A percentile compares a stretch with the other conserved stretches of the same genome.
Conservation (phyloP, 2,329 filamentous ascomycete species). For the Ophiostoma sp. region DNA sequence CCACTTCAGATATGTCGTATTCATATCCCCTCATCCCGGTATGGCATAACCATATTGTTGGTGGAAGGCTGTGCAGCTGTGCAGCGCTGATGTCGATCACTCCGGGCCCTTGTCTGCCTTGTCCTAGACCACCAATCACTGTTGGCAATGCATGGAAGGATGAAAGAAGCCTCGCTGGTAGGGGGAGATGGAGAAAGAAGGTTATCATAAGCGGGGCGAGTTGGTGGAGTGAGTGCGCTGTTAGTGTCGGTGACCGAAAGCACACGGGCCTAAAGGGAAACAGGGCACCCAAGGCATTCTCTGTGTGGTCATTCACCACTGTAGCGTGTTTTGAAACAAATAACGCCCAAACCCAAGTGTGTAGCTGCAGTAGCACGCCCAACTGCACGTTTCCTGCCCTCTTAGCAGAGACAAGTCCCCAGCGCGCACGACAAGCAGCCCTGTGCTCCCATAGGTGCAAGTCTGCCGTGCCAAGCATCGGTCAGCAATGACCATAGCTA, state of each 20-base stretch:
- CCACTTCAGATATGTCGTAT: background rate
- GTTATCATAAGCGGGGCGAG: background rate
- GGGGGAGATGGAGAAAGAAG: background rate
- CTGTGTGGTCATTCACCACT: background rate
- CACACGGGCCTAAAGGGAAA: background rate
- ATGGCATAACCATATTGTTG: background rate
- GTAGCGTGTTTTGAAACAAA: too few species aligned
- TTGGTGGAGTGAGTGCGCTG: background rate
- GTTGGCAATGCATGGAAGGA: background rate
- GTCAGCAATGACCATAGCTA: background rate
- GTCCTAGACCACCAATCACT: background rate
- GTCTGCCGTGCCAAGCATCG: background rate
- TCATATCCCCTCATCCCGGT: background rate
- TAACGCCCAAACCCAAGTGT: too few species aligned
- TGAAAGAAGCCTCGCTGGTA: background rate
- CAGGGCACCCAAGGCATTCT: background rate
- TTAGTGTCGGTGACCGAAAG: background rate
- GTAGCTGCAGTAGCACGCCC: too few species aligned
- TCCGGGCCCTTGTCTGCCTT: background rate
- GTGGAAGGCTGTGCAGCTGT: conserved; percentile 4
- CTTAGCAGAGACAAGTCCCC: background rate
- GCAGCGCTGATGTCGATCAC: background rate
- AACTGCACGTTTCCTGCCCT: background rate
- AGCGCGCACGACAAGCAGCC: background rate
- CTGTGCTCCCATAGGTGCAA: background rate